Evolutionary conservation across 805 yeast genomes (phyloP).

Genomic region (Torulaspora delbrueckii): DNA sequence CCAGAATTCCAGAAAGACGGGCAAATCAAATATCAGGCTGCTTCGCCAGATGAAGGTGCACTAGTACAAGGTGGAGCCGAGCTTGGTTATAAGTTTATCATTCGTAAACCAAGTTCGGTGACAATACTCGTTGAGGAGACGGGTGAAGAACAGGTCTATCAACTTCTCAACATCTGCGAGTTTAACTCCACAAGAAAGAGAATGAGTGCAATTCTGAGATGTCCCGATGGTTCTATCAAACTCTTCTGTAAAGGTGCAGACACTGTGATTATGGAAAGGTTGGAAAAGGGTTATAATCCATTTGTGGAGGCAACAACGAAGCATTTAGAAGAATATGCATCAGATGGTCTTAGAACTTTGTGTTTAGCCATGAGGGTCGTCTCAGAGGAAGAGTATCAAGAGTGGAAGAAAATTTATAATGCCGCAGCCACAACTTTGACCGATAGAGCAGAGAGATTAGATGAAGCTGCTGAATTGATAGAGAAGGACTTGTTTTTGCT

Average conservation of each 20-base stretch:
- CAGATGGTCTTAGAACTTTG: slow-evolving; percentile 89
- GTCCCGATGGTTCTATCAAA: slow-evolving; percentile 89
- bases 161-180: slow-evolving; percentile 86
- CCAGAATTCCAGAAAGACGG: slow-evolving; percentile 73
- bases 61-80: slow-evolving; percentile 93
- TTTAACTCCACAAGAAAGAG: slow-evolving; percentile 96
- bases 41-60: slow-evolving; percentile 99
- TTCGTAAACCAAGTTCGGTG: slow-evolving; percentile 81
- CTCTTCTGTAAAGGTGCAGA: slow-evolving; percentile 97
- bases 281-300: slow-evolving; percentile 62
- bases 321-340: slow-evolving; percentile 93
- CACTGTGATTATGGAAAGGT: slow-evolving; percentile 85
- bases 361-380: slow-evolving; percentile 85
- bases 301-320: slow-evolving; percentile 76
- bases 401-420: slow-evolving; percentile 63
- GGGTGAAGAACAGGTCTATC: slow-evolving; percentile 56
- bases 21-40: slow-evolving; percentile 88
- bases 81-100: slow-evolving; percentile 76
- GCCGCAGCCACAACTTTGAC: slow-evolving; percentile 80
- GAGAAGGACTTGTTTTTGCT: slow-evolving; percentile 73
- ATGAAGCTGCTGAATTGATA: slow-evolving; percentile 82
- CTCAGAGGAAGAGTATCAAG: slow-evolving; percentile 67
- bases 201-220: slow-evolving; percentile 91
- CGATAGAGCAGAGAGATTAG: slow-evolving; percentile 69
- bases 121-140: slow-evolving; percentile 50